A percentile compares a stretch with the other conserved stretches of the same genome.
phyloP scores from a whole-genome alignment of 306 rosid species.

The Acacia crassicarpa region DNA sequence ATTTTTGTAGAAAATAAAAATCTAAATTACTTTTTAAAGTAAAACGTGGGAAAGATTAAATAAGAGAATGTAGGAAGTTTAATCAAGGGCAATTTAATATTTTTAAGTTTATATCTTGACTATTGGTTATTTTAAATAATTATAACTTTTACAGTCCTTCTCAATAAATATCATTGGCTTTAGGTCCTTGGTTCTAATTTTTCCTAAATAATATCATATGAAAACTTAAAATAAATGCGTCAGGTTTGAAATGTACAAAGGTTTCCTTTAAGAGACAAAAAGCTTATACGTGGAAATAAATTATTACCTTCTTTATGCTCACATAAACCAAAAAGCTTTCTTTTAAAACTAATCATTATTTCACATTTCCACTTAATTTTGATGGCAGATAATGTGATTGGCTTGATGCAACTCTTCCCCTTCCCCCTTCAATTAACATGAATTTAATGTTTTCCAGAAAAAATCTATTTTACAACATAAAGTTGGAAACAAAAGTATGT shows the following conservation, averaged over 20 bases:
- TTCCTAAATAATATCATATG: neutral
- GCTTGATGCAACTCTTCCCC: neutral
- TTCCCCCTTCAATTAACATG: slow-evolving; percentile 21
- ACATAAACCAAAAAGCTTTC: neutral
- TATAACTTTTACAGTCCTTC: too few relatives aligned
- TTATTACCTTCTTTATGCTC: slow-evolving; percentile 10
- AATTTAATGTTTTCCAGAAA: slow-evolving; percentile 1
- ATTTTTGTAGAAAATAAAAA: too few relatives aligned
- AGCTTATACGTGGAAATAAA: slow-evolving; percentile 12
- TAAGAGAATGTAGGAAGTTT: too few relatives aligned
- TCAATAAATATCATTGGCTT: too few relatives aligned
- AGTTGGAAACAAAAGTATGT: neutral
- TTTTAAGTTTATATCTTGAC: too few relatives aligned
- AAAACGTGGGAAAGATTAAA: too few relatives aligned
- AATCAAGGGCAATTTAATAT: too few relatives aligned
- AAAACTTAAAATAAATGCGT: neutral
- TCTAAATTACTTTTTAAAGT: too few relatives aligned
- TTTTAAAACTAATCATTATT: neutral
- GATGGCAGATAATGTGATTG: slow-evolving; percentile 8
- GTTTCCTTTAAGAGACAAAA: neutral
- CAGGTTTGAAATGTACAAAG: slow-evolving; percentile 7
- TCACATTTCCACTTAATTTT: slow-evolving; percentile 12
- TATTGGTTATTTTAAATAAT: too few relatives aligned
- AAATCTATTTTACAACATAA: neutral
- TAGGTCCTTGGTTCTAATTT: too few relatives aligned